Percentiles rank a stretch among this genome's conserved stretches.
Evolutionary conservation across 306 rosid species (phyloP).

Genomic region (Quercus mongolica): DNA sequence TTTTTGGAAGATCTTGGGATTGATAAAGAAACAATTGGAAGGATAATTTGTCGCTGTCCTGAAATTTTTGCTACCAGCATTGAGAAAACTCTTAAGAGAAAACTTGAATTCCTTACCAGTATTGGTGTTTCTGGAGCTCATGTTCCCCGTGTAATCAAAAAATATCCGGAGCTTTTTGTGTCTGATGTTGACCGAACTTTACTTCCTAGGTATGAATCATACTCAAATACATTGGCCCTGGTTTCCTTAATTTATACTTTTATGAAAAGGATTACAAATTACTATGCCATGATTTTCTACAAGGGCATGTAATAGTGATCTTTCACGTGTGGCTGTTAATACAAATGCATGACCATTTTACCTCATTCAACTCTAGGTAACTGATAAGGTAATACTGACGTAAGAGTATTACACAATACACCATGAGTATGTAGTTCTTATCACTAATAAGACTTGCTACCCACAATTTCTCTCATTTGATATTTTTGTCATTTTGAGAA

Average conservation of each 20-base stretch:
- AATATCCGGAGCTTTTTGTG: conserved; percentile 81
- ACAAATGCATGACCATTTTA: no score
- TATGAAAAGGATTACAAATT: background rate
- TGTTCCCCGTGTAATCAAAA: conserved; percentile 68
- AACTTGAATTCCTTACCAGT: conserved; percentile 62
- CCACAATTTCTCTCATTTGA: no score
- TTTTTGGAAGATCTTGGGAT: conserved; percentile 66
- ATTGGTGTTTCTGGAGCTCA: conserved; percentile 51
- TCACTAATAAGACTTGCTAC: no score
- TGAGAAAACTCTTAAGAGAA: conserved; percentile 55
- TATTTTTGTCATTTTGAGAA: background rate
- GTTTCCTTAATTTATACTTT: background rate
- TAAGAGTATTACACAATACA: no score
- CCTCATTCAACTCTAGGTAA: no score
- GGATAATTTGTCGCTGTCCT: conserved; percentile 72
- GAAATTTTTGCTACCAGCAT: conserved; percentile 75
- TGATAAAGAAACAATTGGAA: conserved; percentile 58
- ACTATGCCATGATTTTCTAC: no score
- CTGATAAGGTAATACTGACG: no score
- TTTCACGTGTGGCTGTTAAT: no score
- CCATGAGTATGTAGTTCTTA: no score
- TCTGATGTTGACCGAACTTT: conserved; percentile 60
- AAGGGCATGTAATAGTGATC: no score
- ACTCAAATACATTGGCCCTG: background rate
- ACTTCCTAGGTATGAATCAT: conserved; percentile 58